Conservation (phyloP, 805 yeast genomes). For the Danielozyma ontarioensis region DNA sequence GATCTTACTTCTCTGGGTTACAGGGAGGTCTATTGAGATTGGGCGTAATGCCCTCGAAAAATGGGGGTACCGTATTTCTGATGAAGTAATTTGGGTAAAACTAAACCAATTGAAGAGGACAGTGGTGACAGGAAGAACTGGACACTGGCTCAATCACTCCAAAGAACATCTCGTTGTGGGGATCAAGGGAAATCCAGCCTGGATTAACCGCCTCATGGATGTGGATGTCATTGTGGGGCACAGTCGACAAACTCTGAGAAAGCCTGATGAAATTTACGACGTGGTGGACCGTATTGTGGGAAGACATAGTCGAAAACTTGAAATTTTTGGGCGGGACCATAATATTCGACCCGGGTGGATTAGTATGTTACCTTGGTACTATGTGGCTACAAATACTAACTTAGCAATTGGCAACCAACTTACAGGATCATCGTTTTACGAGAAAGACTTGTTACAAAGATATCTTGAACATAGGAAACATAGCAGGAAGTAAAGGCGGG, state of each 20-base stretch:
- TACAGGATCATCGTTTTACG: constrained; percentile 52
- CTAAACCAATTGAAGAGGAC: constrained; percentile 84
- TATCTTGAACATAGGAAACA: constrained; percentile 22
- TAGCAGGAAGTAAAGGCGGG: too few relatives aligned
- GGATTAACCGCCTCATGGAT: constrained; percentile 67
- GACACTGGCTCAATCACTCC: constrained; percentile 95
- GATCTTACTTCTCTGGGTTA: constrained; percentile 82
- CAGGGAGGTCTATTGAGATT: constrained; percentile 87
- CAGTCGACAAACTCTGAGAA: constrained; percentile 83
- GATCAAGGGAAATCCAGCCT: constrained; percentile 68
- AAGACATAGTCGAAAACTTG: constrained; percentile 67
- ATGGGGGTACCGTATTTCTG: constrained; percentile 80
- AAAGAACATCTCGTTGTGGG: constrained; percentile 89
- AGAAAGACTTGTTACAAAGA: constrained; percentile 47
- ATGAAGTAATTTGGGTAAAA: constrained; percentile 88
- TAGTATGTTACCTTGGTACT: constrained; percentile 29
- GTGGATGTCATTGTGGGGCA: constrained; percentile 74
- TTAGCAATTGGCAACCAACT: constrained; percentile 75
- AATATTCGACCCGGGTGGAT: constrained; percentile 90
- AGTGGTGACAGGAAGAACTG: constrained; percentile 92
- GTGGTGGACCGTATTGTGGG: constrained; percentile 85
- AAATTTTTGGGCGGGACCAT: constrained; percentile 84
- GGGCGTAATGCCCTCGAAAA: constrained; percentile 70
- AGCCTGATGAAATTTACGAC: constrained; percentile 86
- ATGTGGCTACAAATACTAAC: constrained; percentile 2